Evolutionary conservation across 202 grass and related monocot species (phyloP).

Genomic region (Cymbopogon flexuosus): DNA sequence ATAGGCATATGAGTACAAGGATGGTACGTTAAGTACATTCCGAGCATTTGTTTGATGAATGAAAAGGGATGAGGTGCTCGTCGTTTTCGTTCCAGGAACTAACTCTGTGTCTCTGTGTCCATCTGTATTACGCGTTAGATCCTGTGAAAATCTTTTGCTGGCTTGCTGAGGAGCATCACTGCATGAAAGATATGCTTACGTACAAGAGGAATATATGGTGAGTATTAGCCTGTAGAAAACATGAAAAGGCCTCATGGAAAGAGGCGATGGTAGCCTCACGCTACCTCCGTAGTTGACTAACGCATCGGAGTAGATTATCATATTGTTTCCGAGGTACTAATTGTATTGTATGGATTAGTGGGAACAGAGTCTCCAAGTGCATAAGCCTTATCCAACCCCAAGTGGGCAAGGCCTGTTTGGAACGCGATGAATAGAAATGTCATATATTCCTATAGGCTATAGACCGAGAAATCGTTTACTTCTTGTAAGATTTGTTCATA

Average conservation of each 20-base stretch:
- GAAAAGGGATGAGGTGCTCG: background rate
- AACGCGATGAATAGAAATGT: background rate
- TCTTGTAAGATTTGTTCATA: background rate
- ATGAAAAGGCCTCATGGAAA: conserved; percentile 4
- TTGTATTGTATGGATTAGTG: background rate
- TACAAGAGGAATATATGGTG: conserved; percentile 47
- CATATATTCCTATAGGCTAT: background rate
- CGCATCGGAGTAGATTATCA: background rate
- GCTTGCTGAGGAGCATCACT: conserved; percentile 9
- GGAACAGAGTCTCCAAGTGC: background rate
- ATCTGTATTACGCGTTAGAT: background rate
- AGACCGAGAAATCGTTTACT: background rate
- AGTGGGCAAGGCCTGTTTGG: background rate
- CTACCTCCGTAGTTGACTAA: background rate
- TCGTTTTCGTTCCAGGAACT: conserved; percentile 18
- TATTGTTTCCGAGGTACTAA: conserved; percentile 15
- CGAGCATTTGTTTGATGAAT: conserved; percentile 2
- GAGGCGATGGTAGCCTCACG: background rate
- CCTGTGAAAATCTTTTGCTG: conserved; percentile 19
- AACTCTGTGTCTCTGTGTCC: no score
- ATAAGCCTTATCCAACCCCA: background rate
- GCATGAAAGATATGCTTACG: conserved; percentile 38
- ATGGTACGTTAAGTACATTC: conserved; percentile 35
- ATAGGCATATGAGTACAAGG: conserved; percentile 18
- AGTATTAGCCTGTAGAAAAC: conserved; percentile 28